These are phyloP conservation scores for Sinapis alba DNA, from an alignment of 441 rosid genomes.

Conservation along the genomic window DNA sequence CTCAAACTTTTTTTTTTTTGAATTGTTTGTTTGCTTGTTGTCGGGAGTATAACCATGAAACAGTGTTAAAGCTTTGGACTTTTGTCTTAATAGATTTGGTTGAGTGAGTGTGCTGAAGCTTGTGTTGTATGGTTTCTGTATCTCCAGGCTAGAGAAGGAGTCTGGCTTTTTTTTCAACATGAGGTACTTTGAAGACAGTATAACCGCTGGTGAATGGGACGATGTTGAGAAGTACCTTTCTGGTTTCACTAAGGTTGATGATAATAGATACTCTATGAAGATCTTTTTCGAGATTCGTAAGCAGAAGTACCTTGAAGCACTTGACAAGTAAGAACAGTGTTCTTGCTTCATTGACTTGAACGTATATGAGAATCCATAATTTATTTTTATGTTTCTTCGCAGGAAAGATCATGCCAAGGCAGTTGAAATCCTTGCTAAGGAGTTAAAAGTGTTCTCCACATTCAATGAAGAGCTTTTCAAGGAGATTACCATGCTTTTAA, in stretches of 20 bases:
- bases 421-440: slow-evolving; percentile 68
- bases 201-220: slow-evolving; percentile 86
- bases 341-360: slow-evolving; percentile 42
- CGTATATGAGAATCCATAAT: background rate
- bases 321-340: slow-evolving; percentile 68
- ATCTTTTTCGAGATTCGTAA: slow-evolving; percentile 87
- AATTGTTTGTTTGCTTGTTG: background rate
- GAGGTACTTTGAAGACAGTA: slow-evolving; percentile 78
- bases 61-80: background rate
- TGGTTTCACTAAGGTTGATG: slow-evolving; percentile 89
- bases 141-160: slow-evolving; percentile 65
- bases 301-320: slow-evolving; percentile 90
- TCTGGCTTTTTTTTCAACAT: slow-evolving; percentile 88
- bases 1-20: background rate
- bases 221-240: slow-evolving; percentile 86
- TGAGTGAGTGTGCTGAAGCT: background rate
- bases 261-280: slow-evolving; percentile 86
- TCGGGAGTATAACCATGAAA: background rate
- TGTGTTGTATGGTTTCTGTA: background rate
- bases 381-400: background rate
- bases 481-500: slow-evolving; percentile 68
- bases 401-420: slow-evolving; percentile 74
- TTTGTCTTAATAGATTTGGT: slow-evolving; percentile 9
- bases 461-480: slow-evolving; percentile 67
- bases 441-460: slow-evolving; percentile 64